phyloP scores from a whole-genome alignment of 306 rosid genomes.

The Bauhinia variegata region DNA sequence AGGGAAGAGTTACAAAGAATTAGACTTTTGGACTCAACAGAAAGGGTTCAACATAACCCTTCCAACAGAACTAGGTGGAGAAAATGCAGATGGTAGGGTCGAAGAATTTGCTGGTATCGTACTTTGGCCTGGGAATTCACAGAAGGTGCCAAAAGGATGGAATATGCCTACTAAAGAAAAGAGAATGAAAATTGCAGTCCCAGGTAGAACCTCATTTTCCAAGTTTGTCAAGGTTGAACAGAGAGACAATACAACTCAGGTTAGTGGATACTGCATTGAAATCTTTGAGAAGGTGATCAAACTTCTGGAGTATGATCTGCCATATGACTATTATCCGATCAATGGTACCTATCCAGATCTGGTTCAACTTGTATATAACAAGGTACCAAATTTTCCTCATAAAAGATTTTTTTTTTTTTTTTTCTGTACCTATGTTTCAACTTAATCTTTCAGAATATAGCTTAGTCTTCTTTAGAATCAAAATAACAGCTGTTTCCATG shows the following conservation, averaged over 20 bases:
- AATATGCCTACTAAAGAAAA: conserved; percentile 51
- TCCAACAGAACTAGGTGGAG: conserved; percentile 16
- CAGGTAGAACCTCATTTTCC: conserved; percentile 57
- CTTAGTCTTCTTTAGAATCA: background rate
- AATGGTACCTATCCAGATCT: conserved; percentile 48
- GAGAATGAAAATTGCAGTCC: conserved; percentile 65
- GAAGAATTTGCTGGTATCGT: conserved; percentile 39
- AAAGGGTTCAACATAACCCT: conserved; percentile 40
- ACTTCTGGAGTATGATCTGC: conserved; percentile 53
- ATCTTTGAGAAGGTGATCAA: conserved; percentile 37
- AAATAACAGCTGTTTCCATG: background rate
- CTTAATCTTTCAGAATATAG: background rate
- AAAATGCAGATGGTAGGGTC: conserved; percentile 19
- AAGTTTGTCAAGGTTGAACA: conserved; percentile 61
- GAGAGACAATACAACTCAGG: conserved; percentile 10
- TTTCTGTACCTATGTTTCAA: too few species aligned
- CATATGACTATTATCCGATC: conserved; percentile 38
- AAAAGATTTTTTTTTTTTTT: background rate
- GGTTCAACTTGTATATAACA: conserved; percentile 54
- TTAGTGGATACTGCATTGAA: conserved; percentile 61
- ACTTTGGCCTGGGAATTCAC: conserved; percentile 68
- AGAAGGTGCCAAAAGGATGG: conserved; percentile 65
- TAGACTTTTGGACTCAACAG: conserved; percentile 58
- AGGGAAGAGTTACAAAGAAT: conserved; percentile 46
- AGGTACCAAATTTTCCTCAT: conserved; percentile 37